Percentiles rank a stretch among this genome's conserved stretches.
Conservation (phyloP, 2,329 filamentous ascomycete genomes). For the Orbilia blumenaviensis region DNA sequence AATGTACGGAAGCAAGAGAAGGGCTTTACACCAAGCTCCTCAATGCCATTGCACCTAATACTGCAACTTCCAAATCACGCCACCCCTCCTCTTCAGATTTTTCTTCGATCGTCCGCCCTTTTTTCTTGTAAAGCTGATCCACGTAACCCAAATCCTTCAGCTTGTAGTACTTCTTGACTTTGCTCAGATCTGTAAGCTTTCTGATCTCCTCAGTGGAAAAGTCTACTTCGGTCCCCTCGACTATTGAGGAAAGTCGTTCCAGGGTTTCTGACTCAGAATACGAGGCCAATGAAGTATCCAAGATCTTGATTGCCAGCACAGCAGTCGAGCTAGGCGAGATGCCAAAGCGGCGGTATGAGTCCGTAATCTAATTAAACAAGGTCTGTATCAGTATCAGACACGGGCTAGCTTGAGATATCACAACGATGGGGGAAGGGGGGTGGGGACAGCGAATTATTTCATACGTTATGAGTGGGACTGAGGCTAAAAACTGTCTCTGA, state of each 20-base stretch:
- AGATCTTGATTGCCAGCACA: conserved; percentile 82
- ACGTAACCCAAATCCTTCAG: conserved; percentile 65
- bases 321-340: conserved; percentile 75
- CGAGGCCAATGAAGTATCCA: conserved; percentile 64
- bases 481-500: conserved; percentile 85
- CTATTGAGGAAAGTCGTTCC: conserved; percentile 61
- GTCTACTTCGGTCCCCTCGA: conserved; percentile 70
- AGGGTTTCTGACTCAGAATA: conserved; percentile 58
- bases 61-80: conserved; percentile 41
- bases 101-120: conserved; percentile 11
- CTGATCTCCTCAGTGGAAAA: conserved; percentile 73
- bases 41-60: conserved; percentile 45
- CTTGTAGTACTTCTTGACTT: conserved; percentile 87
- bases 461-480: conserved; percentile 82
- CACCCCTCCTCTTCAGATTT: conserved; percentile 25
- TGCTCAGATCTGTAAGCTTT: conserved; percentile 70
- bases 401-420: not conserved
- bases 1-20: not conserved
- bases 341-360: conserved; percentile 89
- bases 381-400: conserved; percentile 5
- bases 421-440: not conserved
- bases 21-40: conserved; percentile 33
- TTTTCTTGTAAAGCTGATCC: conserved; percentile 32
- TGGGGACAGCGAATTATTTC: conserved; percentile 52
- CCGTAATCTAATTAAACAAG: conserved; percentile 73